Conservation (phyloP, 2,329 filamentous ascomycete species). For the Seiridium cupressi region DNA sequence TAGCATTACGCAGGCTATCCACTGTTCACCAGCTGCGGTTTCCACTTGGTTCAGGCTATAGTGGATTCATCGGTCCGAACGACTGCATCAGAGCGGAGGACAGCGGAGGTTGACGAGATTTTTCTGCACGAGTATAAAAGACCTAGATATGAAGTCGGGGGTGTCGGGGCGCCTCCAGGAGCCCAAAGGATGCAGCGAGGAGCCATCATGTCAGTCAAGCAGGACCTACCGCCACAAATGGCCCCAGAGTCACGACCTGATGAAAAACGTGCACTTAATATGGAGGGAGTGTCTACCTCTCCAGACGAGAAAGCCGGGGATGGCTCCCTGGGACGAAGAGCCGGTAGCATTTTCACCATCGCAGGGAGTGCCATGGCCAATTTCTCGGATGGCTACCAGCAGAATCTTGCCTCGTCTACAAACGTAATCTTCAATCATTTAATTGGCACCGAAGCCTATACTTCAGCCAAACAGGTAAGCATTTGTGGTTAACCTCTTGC, state of each 20-base stretch:
- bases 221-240: not conserved
- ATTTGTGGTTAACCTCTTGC: no score
- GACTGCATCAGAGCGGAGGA: not conserved
- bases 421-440: conserved; percentile 31
- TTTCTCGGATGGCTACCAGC: conserved; percentile 30
- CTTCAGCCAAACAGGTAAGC: conserved; percentile 17
- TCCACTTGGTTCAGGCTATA: conserved; percentile 1
- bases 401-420: conserved; percentile 27
- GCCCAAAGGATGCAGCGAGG: not conserved
- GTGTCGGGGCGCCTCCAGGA: not conserved
- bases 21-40: not conserved
- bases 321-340: not conserved
- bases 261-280: not conserved
- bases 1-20: not conserved
- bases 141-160: not conserved
- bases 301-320: not conserved
- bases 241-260: not conserved
- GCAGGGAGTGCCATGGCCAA: conserved; percentile 18
- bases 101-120: not conserved
- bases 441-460: conserved; percentile 23
- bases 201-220: not conserved
- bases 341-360: conserved; percentile 5
- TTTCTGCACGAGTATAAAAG: not conserved
- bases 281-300: no score
- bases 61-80: conserved; percentile 4